Base-by-base conservation (phyloP, 306 rosid genomes). In the Trichosanthes cucumerina region DNA sequence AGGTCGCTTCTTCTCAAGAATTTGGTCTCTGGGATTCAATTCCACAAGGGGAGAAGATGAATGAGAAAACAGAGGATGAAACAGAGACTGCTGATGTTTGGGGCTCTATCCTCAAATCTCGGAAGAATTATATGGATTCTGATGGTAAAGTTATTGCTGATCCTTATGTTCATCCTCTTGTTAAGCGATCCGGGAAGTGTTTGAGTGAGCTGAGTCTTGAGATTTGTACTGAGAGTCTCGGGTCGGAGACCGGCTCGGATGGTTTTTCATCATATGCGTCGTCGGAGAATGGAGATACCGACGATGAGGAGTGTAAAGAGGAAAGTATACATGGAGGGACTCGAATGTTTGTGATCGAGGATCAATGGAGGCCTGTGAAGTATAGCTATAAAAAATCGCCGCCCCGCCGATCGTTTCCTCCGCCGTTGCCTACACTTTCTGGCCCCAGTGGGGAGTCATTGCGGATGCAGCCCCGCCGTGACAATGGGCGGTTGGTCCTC, bases 201-300 rank as follows among this genome's bases (percentile, higher is more conserved):
- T 64, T 95, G 82, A 91, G 82, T 73, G 86, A 84, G 23, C 89
- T 87, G 80, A 92, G 98, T 76, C 97, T 95, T 9, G 57, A 92
- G 81, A 85, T 95, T 39, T 95, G 98, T 81, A 95, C 98, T 0
- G 98, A 95, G 71, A 86, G 89, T 58, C 98, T 95, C 5, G 98
- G 98, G n/a, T 92, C 97, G 28, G 98, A 95, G 85, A 91, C 97
- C 18, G 98, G 98, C 79, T 89, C 97, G 11, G 97, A 95, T 49
- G 91, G 85, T 1, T 86, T 90, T 77, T 83, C 90, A 1, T 87
- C 91, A 1, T 84, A 83, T 77, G 72, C 88, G 1, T 38, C 88
- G 26, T 88, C 90, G 0, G 90, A 82, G 58, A 81, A 79, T 3
- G 86, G 81, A 28, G 92, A 78, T 7, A 64, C 66, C 18, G 54